Conservation (phyloP, 495 filamentous ascomycete genomes). For the Neurospora sublineolata region DNA sequence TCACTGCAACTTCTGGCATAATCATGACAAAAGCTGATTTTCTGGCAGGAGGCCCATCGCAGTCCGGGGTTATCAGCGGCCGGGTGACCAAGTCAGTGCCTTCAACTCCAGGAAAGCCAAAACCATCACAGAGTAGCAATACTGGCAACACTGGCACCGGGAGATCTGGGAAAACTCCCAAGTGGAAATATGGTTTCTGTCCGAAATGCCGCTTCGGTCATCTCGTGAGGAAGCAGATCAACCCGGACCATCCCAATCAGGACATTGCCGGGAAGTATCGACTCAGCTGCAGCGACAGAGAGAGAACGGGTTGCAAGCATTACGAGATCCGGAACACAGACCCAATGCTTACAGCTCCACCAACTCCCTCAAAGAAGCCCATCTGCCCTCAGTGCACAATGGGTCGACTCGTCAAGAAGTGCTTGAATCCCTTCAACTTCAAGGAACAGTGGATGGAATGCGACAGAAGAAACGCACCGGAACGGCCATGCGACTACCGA, state of each 20-base stretch:
- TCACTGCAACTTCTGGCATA: neutral
- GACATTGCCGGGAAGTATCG: constrained; percentile 2
- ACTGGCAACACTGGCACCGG: neutral
- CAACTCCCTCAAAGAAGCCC: neutral
- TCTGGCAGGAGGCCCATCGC: neutral
- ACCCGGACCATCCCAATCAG: neutral
- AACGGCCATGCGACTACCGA: constrained; percentile 5
- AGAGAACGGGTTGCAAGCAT: constrained; percentile 1
- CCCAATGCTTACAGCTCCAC: neutral
- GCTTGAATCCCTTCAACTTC: constrained; percentile 1
- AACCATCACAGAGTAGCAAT: neutral
- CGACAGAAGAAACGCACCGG: neutral
- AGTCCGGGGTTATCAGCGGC: neutral
- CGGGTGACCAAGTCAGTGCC: neutral
- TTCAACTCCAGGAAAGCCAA: constrained; percentile 1
- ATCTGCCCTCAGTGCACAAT: constrained; percentile 1
- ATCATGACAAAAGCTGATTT: neutral
- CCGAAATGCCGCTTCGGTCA: constrained; percentile 7
- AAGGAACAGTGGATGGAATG: constrained; percentile 1
- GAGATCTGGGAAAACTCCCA: neutral
- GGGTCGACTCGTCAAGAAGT: neutral
- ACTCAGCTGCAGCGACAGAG: constrained; percentile 9
- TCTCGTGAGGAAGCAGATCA: constrained; percentile 3
- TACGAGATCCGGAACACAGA: constrained; percentile 1
- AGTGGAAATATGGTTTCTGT: constrained; percentile 10